Percentiles rank a stretch among this genome's conserved stretches.
phyloP scores from a whole-genome alignment of 805 yeast genomes.

The Alloascoidea hylecoeti region DNA sequence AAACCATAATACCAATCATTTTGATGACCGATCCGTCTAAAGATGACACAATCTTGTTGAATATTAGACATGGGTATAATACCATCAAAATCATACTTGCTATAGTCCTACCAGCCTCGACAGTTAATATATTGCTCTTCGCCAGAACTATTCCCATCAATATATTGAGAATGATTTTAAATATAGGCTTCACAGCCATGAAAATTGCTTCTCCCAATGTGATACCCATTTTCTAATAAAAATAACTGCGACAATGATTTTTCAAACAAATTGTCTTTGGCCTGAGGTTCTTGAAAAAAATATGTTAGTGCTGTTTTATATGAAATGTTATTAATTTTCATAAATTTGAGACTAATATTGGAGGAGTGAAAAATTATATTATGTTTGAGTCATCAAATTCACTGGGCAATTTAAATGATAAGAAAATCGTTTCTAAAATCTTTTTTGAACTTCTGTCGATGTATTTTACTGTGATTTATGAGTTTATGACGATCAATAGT shows the following conservation, averaged over 20 bases:
- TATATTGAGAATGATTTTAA: slow-evolving; percentile 65
- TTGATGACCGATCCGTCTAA: slow-evolving; percentile 57
- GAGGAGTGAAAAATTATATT: too few species aligned
- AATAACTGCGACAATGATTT: background rate
- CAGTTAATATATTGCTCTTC: slow-evolving; percentile 44
- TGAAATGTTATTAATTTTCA: too few species aligned
- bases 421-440: too few species aligned
- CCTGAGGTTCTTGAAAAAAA: too few species aligned
- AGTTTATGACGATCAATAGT: too few species aligned
- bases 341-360: too few species aligned
- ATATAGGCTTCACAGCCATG: slow-evolving; percentile 73
- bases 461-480: too few species aligned
- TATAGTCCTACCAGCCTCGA: slow-evolving; percentile 53
- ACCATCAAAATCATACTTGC: slow-evolving; percentile 57
- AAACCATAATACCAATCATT: slow-evolving; percentile 48
- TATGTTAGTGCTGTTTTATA: too few species aligned
- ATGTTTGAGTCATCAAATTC: too few species aligned
- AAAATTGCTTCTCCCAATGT: slow-evolving; percentile 55
- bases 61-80: slow-evolving; percentile 63
- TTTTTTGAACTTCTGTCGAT: too few species aligned
- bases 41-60: slow-evolving; percentile 55
- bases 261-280: too few species aligned
- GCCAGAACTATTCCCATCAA: slow-evolving; percentile 56
- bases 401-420: too few species aligned
- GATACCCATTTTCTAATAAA: slow-evolving; percentile 5